Evolutionary conservation across 345 rosid species (phyloP), one percentile per base, ranked within the genome.

Genomic region (Syzygium aromaticum): DNA sequence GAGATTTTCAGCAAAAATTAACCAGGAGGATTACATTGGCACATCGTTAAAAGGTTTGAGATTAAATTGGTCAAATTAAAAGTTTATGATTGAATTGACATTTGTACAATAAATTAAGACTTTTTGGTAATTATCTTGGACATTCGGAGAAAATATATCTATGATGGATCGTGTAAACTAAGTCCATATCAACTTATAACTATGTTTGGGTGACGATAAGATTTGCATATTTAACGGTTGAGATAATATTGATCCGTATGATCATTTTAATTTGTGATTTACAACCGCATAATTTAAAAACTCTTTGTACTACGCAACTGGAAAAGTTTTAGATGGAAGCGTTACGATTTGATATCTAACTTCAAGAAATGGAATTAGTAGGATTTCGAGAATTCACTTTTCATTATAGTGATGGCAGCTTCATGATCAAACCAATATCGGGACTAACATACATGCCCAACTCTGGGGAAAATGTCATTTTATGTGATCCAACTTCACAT

Each of bases 31-130:
- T 6, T 40, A 40, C 43, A 5, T 40, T 6, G 6, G 43, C 43
- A 40, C 6, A 40, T 40, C 43, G 1, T 40, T 23, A 56, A 23
- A 25, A 0, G 28, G 27, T 54, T 22, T 0, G 1, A 54, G 0
- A 0, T 27, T 21, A 54, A 54, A 22, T 22, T 54, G 27, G 8
- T 0, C 0, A 0, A 0, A 54, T 54, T 8, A 54, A 4, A 54
- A 54, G 23, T 54, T 54, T 54, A 43, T 5, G 27, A 0, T 9
- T 22, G 25, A 54, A 54, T 3, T 22, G 12, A 25, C 59, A 54
- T 54, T 25, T 3, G 2, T 54, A 54, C 27, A 54, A 54, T 54
- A 54, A 54, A 8, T 54, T 54, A 54, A 21, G 21, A 21, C 1
- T 21, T 52, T 54, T 54, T 54, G 3, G 59, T 22, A 10, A 54